These are phyloP conservation scores for Leptographium galeiforme DNA, from an alignment of 2,329 filamentous ascomycete species.

Conservation along the genomic window DNA sequence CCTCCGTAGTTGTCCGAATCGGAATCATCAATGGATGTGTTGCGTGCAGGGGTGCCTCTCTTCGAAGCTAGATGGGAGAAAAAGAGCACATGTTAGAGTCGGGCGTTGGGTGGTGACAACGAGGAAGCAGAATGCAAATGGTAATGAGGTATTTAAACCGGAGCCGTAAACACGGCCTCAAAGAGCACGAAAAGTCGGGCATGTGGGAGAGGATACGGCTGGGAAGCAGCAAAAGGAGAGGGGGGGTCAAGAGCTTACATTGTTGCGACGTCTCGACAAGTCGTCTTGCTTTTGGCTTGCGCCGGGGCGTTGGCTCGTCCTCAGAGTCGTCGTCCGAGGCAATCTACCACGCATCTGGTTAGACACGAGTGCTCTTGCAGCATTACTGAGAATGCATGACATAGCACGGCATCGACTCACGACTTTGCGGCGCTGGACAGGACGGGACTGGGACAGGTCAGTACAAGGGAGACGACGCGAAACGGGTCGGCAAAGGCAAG, in stretches of 20 bases:
- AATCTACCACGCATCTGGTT: conserved; percentile 4
- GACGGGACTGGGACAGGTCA: conserved; percentile 35
- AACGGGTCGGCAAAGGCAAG: conserved; percentile 4
- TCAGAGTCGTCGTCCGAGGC: conserved; percentile 29
- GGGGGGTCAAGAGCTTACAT: conserved; percentile 4
- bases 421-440: conserved; percentile 42
- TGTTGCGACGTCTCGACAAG: conserved; percentile 19
- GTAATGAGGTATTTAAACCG: conserved; percentile 11
- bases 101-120: not conserved
- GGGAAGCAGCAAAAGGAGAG: not conserved
- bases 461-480: conserved; percentile 9
- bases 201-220: not conserved
- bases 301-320: conserved; percentile 40
- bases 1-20: conserved; percentile 71
- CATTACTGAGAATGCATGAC: not conserved
- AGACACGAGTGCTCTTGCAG: not conserved
- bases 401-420: conserved; percentile 24
- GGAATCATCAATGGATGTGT: conserved; percentile 45
- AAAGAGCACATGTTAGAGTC: not conserved
- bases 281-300: conserved; percentile 56
- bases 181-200: not conserved
- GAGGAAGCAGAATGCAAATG: conserved; percentile 39
- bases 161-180: not conserved
- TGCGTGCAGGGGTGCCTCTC: conserved; percentile 39
- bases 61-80: conserved; percentile 37